Base-by-base conservation (phyloP, 2,329 filamentous ascomycete species). In the Didymella pinodella region DNA sequence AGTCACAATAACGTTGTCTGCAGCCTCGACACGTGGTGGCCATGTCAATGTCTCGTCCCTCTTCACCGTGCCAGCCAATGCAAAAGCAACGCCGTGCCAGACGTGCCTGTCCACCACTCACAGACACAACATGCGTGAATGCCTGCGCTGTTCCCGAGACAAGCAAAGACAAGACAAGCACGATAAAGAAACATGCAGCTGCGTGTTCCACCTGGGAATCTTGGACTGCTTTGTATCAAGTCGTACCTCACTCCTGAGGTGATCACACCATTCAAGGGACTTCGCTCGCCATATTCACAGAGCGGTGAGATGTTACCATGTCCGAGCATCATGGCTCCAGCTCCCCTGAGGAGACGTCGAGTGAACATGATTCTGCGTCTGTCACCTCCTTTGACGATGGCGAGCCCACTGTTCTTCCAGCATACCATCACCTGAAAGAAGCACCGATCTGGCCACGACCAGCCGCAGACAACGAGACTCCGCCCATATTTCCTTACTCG, bases 401-500 rank as follows among this genome's bases (percentile, higher is more conserved):
- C 46, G 56, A 59, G 40, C 31, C 38, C n/a, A 12, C 32, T 36
- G 4, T 29, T 32, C 3, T 25, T 18, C 18, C 50, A 34, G 11
- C 41, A 34, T 50, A 50, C 14, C 56, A 28, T 26, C 18, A 46
- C 32, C 32, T 59, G 50, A 59, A 59, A 54, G 56, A 34, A 22
- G 6, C 25, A 14, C 31, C 43, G 43, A 61, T 20, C 48, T 25
- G 32, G 29, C 49, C 36, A 43, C 45, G 20, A 18, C 34, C 34
- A 41, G 7, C 44, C 22, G 36, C 50, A 22, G 46, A 28, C 20
- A 31, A 34, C 50, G n/a, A 43, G 32, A 25, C 25, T 26, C 32
- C 50, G 45, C 22, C 53, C 10, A 41, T 68, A 48, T 69, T 70
- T 52, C 65, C 66, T 2, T 54, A 70, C 40, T 67, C 72, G 59